Conservation (phyloP, 345 rosid genomes). For the Camelina hispida region DNA sequence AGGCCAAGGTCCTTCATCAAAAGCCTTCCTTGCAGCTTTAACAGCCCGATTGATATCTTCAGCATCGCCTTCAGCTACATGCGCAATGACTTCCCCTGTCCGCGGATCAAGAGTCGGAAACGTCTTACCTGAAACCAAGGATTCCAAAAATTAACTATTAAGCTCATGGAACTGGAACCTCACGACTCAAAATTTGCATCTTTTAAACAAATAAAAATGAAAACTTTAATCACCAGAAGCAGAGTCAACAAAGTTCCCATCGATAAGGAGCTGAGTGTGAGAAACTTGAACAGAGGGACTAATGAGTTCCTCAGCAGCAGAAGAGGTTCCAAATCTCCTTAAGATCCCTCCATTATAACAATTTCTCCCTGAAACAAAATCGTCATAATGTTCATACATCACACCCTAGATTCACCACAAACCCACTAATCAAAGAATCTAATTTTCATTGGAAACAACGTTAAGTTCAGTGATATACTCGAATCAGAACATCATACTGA, state of each 20-base stretch:
- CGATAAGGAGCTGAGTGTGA: slow-evolving; percentile 71
- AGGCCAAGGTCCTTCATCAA: slow-evolving; percentile 99
- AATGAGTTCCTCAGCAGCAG: slow-evolving; percentile 72
- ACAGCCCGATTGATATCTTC: slow-evolving; percentile 91
- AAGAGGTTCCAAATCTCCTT: slow-evolving; percentile 62
- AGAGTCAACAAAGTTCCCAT: slow-evolving; percentile 86
- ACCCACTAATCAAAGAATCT: slow-evolving; percentile 20
- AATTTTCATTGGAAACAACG: background rate
- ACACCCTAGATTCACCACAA: background rate
- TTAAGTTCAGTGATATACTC: background rate
- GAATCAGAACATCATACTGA: slow-evolving; percentile 10
- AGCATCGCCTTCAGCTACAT: slow-evolving; percentile 93
- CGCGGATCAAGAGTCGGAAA: slow-evolving; percentile 92
- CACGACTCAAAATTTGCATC: background rate
- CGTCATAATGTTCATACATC: slow-evolving; percentile 10
- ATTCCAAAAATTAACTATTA: background rate
- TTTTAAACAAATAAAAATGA: background rate
- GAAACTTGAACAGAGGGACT: slow-evolving; percentile 68
- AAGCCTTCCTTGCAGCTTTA: slow-evolving; percentile 92
- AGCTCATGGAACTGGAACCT: background rate
- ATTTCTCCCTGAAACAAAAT: slow-evolving; percentile 51
- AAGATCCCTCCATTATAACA: slow-evolving; percentile 42
- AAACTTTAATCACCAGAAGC: slow-evolving; percentile 71
- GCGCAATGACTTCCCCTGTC: slow-evolving; percentile 82
- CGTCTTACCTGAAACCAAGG: slow-evolving; percentile 58